Conservation (phyloP, 495 filamentous ascomycete species). For the Extremus antarcticus region DNA sequence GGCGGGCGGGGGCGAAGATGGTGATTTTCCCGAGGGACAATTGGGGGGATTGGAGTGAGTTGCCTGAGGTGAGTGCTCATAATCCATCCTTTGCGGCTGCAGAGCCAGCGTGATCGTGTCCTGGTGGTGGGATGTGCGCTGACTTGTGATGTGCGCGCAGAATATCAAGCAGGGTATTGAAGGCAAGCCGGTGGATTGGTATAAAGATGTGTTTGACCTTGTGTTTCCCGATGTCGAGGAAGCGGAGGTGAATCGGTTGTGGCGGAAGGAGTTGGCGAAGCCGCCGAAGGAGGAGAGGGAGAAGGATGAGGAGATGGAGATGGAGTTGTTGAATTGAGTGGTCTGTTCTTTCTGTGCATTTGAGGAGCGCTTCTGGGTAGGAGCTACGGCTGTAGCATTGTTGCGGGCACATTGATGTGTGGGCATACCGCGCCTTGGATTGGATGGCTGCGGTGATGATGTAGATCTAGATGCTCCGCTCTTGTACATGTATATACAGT, state of each 20-base stretch:
- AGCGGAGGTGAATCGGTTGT: constrained; percentile 56
- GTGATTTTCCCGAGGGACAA: constrained; percentile 95
- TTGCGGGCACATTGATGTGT: too few relatives aligned
- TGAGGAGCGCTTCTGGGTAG: too few relatives aligned
- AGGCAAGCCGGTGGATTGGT: constrained; percentile 84
- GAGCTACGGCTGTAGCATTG: too few relatives aligned
- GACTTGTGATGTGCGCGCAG: constrained; percentile 39
- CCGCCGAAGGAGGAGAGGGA: constrained; percentile 40
- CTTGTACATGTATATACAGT: neutral
- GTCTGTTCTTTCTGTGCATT: neutral
- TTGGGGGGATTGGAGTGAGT: constrained; percentile 90
- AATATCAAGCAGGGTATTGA: constrained; percentile 95
- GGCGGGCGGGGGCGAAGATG: constrained; percentile 85
- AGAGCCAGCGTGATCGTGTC: too few relatives aligned
- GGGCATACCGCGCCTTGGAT: too few relatives aligned
- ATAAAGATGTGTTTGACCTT: constrained; percentile 82
- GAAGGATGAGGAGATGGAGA: constrained; percentile 32
- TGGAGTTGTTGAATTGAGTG: neutral
- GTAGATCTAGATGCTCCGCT: neutral
- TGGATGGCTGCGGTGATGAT: neutral
- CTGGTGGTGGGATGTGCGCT: constrained; percentile 23
- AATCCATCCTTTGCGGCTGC: constrained; percentile 10
- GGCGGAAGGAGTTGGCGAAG: constrained; percentile 61
- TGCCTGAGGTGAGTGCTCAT: constrained; percentile 93
- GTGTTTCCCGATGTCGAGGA: constrained; percentile 77